Conservation (phyloP, 805 yeast species). For the Monosporozyma unispora region DNA sequence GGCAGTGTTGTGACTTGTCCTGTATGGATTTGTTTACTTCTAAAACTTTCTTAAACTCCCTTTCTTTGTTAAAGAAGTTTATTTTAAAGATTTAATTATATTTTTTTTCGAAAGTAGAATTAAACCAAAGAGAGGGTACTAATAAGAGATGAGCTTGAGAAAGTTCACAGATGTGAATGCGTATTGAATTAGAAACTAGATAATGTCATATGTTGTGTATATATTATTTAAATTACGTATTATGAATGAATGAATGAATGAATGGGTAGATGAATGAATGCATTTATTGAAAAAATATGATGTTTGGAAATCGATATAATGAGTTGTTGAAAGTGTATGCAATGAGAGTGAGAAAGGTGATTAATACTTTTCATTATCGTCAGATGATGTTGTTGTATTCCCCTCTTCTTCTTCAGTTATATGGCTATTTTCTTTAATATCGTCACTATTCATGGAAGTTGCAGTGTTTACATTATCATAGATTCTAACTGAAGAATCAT, state of each 20-base stretch:
- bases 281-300: too few species aligned
- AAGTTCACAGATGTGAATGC: not conserved
- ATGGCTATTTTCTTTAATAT: not conserved
- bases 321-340: not conserved
- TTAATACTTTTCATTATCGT: not conserved
- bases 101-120: not conserved
- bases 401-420: not conserved
- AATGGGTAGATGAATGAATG: not conserved
- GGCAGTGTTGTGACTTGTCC: not conserved
- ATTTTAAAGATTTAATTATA: not conserved
- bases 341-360: not conserved
- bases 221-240: not conserved
- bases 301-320: too few species aligned
- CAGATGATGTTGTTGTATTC: not conserved
- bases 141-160: not conserved
- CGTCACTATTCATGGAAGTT: not conserved
- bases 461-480: not conserved
- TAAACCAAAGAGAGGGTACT: not conserved
- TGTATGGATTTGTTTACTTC: too few species aligned
- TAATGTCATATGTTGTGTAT: not conserved
- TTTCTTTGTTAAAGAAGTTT: not conserved
- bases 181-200: not conserved
- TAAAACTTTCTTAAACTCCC: conserved; percentile 4
- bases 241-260: not conserved
- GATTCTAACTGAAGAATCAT: conserved; percentile 3